phyloP scores from a whole-genome alignment of 441 rosid species.

The Macaranga tanarius region DNA sequence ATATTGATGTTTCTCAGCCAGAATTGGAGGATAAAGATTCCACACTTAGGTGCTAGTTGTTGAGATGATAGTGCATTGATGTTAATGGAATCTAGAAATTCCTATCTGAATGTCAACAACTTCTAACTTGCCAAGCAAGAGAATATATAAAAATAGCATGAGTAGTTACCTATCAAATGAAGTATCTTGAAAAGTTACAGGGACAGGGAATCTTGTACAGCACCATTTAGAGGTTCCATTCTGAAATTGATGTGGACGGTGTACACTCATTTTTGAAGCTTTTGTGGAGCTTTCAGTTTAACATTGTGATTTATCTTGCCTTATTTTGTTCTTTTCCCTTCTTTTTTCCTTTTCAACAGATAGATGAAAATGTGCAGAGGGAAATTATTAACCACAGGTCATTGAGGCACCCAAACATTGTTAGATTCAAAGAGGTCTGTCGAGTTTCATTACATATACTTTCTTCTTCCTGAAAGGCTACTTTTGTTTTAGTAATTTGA shows the following conservation, averaged over 20 bases:
- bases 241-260: neutral
- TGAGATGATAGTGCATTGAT: neutral
- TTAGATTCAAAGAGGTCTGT: slow-evolving; percentile 92
- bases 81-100: neutral
- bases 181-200: slow-evolving; percentile 5
- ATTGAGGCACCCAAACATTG: slow-evolving; percentile 92
- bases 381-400: slow-evolving; percentile 96
- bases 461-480: neutral
- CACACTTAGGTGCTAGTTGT: neutral
- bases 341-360: slow-evolving; percentile 42
- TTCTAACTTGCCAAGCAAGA: neutral
- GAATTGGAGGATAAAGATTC: neutral
- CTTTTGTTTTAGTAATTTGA: slow-evolving; percentile 7
- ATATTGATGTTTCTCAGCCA: neutral
- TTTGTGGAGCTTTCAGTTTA: neutral
- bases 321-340: neutral
- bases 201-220: neutral
- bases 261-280: neutral
- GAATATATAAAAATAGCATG: neutral
- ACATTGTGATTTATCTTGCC: neutral
- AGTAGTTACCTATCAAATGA: slow-evolving; percentile 7
- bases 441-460: slow-evolving; percentile 1
- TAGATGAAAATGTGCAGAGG: slow-evolving; percentile 92
- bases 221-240: neutral
- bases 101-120: neutral